Evolutionary conservation across 495 filamentous ascomycete genomes (phyloP).

Genomic region (Podospora pseudoanserina): DNA sequence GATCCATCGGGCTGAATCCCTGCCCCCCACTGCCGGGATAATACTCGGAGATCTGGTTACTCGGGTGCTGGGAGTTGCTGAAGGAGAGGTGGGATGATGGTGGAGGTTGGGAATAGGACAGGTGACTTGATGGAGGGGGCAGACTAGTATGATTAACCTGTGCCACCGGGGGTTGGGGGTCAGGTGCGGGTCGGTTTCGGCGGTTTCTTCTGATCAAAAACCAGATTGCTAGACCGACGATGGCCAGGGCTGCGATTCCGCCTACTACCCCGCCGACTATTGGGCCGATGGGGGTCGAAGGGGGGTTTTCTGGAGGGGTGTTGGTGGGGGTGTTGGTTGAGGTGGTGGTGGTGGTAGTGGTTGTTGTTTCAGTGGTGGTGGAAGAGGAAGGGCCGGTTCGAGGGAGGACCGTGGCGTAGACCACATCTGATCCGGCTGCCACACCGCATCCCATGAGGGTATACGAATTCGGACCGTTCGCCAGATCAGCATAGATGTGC

Average conservation of each 20-base stretch:
- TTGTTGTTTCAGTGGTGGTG: neutral
- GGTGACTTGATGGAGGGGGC: neutral
- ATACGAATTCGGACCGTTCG: slow-evolving; percentile 16
- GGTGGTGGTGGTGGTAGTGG: neutral
- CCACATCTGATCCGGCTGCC: slow-evolving; percentile 29
- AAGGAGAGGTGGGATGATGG: neutral
- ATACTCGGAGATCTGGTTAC: neutral
- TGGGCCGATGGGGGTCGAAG: slow-evolving; percentile 16
- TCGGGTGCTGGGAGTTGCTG: neutral
- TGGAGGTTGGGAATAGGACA: neutral
- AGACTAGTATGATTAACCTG: neutral
- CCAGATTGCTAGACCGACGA: slow-evolving; percentile 14
- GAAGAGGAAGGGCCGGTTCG: neutral
- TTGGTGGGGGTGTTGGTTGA: slow-evolving; percentile 5
- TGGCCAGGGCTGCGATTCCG: slow-evolving; percentile 11
- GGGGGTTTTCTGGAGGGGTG: neutral
- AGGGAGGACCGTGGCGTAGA: slow-evolving; percentile 1
- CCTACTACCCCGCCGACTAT: slow-evolving; percentile 21
- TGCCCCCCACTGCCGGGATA: neutral
- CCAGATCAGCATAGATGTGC: slow-evolving; percentile 20
- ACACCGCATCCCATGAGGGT: slow-evolving; percentile 30
- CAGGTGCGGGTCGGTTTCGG: neutral
- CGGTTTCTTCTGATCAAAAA: neutral
- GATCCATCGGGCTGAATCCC: neutral
- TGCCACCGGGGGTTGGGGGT: neutral